Evolutionary conservation across 2,329 filamentous ascomycete species (phyloP).

Genomic region (Teratosphaeria destructans): DNA sequence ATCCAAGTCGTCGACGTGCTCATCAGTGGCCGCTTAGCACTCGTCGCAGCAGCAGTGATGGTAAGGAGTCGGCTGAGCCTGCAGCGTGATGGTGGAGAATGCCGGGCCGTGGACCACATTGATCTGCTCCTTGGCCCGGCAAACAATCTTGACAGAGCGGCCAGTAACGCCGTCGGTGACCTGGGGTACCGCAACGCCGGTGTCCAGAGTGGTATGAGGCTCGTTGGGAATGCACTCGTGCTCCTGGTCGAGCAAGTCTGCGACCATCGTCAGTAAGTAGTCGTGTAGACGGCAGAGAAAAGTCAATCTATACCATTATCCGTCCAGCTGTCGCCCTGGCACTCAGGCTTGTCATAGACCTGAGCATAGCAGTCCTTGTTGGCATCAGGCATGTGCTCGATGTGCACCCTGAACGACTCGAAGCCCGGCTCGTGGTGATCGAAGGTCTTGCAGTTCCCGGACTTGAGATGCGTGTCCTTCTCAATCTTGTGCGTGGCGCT

Average conservation of each 20-base stretch:
- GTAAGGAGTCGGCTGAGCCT: background rate
- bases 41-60: background rate
- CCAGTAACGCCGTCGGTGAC: background rate
- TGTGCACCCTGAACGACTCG: slow-evolving; percentile 2
- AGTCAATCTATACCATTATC: background rate
- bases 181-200: background rate
- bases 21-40: background rate
- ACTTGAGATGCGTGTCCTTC: slow-evolving; percentile 6
- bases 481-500: slow-evolving; percentile 3
- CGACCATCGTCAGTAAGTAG: background rate
- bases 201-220: background rate
- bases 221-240: background rate
- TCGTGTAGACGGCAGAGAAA: background rate
- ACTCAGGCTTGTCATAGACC: slow-evolving; percentile 3
- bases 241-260: background rate
- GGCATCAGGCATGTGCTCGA: background rate
- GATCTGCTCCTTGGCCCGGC: background rate
- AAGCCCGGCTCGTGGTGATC: slow-evolving; percentile 4
- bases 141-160: slow-evolving; percentile 4
- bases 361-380: slow-evolving; percentile 1
- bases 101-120: background rate
- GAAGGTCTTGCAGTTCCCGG: slow-evolving; percentile 7
- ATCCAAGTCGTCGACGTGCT: background rate
- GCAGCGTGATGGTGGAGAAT: background rate
- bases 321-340: slow-evolving; percentile 1